Evolutionary conservation across 768 basidiomycete genomes (phyloP).

Genomic region (Lyophyllum atratum): DNA sequence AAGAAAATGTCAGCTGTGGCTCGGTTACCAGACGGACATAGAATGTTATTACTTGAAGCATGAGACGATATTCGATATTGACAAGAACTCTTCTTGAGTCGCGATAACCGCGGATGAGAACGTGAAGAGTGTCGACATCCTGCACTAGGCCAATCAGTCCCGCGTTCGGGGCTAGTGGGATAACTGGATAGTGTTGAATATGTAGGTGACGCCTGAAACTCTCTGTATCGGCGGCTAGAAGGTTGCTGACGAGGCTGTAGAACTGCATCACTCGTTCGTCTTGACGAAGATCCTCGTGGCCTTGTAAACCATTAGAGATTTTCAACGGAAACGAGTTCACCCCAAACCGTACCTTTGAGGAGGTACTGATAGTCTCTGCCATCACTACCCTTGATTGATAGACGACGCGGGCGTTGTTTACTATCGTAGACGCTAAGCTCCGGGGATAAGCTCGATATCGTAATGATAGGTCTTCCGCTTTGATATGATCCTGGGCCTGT

Average conservation of each 20-base stretch:
- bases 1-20: too few species aligned
- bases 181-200: slow-evolving; percentile 91
- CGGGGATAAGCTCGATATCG: slow-evolving; percentile 81
- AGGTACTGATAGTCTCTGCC: slow-evolving; percentile 90
- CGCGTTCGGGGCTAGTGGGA: slow-evolving; percentile 93
- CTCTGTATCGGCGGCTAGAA: slow-evolving; percentile 89
- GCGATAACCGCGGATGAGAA: slow-evolving; percentile 93
- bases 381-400: slow-evolving; percentile 87
- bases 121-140: slow-evolving; percentile 94
- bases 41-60: slow-evolving; percentile 94
- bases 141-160: slow-evolving; percentile 95
- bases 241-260: slow-evolving; percentile 94
- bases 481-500: slow-evolving; percentile 88
- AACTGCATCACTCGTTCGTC: slow-evolving; percentile 99
- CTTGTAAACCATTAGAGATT: slow-evolving; percentile 36
- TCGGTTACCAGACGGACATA: too few species aligned
- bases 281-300: slow-evolving; percentile 98
- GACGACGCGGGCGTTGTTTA: slow-evolving; percentile 92
- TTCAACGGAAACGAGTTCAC: too few species aligned
- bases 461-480: slow-evolving; percentile 80
- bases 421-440: slow-evolving; percentile 94
- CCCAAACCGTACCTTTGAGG: slow-evolving; percentile 70
- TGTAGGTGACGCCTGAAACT: slow-evolving; percentile 96
- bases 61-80: slow-evolving; percentile 98
- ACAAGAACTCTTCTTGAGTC: slow-evolving; percentile 95